Evolutionary conservation across 495 filamentous ascomycete genomes (phyloP).

Genomic region (Tuber borchii): DNA sequence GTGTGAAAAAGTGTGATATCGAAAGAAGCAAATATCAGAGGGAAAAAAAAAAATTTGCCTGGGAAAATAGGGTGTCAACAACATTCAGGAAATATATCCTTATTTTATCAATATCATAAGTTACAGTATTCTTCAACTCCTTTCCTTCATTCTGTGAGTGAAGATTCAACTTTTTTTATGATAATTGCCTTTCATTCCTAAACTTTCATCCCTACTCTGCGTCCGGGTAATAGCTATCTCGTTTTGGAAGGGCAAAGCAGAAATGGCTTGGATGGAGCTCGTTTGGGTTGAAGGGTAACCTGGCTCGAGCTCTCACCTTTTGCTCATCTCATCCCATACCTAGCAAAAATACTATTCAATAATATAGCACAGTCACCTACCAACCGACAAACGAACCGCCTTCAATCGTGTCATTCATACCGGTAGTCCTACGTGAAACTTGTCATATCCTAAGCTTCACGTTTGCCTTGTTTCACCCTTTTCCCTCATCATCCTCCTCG

Average conservation of each 20-base stretch:
- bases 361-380: neutral
- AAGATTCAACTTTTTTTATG: neutral
- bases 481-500: neutral
- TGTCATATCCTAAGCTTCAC: neutral
- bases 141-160: neutral
- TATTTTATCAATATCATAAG: neutral
- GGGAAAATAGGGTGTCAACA: neutral
- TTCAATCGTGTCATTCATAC: neutral
- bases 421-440: neutral
- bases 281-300: neutral
- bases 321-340: neutral
- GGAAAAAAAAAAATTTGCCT: neutral
- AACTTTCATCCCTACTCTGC: neutral
- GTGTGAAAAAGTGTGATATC: neutral
- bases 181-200: neutral
- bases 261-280: neutral
- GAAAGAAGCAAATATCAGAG: neutral
- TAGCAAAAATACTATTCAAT: neutral
- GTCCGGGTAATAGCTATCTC: neutral
- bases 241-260: neutral
- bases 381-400: neutral
- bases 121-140: no score
- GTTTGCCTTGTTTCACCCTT: neutral
- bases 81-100: neutral
- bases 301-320: neutral